Conservation (phyloP, 441 rosid species). For the Erodium texanum region DNA sequence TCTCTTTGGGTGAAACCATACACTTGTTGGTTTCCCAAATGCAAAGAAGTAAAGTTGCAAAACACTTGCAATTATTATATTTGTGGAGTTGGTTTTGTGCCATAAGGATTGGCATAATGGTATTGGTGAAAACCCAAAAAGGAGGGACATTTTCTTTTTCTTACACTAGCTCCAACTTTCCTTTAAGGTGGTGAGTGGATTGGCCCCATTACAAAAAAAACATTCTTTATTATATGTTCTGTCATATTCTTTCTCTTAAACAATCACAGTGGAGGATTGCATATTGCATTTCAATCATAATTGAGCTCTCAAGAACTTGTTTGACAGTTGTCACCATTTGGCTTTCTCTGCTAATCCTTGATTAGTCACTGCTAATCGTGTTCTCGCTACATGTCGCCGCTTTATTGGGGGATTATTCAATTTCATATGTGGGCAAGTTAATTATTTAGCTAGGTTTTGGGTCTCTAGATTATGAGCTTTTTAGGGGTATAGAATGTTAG, state of each 20-base stretch:
- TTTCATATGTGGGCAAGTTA: not conserved
- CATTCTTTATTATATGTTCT: constrained; percentile 3
- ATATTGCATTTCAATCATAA: not conserved
- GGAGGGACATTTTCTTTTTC: constrained; percentile 7
- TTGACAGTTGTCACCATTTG: constrained; percentile 3
- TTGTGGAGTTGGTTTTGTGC: constrained; percentile 8
- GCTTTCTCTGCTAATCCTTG: constrained; percentile 2
- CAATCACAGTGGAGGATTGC: not conserved
- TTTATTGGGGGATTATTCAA: not conserved
- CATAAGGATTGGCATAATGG: constrained; percentile 3
- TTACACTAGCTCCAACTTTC: constrained; percentile 10
- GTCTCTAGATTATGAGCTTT: constrained; percentile 6
- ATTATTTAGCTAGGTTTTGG: constrained; percentile 5
- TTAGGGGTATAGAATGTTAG: constrained; percentile 9
- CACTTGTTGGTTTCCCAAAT: constrained; percentile 10
- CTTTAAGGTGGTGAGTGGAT: constrained; percentile 4
- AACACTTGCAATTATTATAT: constrained; percentile 4
- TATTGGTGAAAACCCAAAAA: constrained; percentile 10
- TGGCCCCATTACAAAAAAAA: constrained; percentile 5
- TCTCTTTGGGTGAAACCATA: constrained; percentile 10
- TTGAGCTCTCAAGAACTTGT: constrained; percentile 4
- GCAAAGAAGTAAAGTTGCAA: constrained; percentile 8
- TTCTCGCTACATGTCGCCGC: not conserved
- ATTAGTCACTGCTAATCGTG: constrained; percentile 11
- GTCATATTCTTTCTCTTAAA: not conserved